These are phyloP conservation scores for Antitrichia curtipendula DNA, from an alignment of 225 moss, liverwort and hornwort species.

Conservation along the genomic window DNA sequence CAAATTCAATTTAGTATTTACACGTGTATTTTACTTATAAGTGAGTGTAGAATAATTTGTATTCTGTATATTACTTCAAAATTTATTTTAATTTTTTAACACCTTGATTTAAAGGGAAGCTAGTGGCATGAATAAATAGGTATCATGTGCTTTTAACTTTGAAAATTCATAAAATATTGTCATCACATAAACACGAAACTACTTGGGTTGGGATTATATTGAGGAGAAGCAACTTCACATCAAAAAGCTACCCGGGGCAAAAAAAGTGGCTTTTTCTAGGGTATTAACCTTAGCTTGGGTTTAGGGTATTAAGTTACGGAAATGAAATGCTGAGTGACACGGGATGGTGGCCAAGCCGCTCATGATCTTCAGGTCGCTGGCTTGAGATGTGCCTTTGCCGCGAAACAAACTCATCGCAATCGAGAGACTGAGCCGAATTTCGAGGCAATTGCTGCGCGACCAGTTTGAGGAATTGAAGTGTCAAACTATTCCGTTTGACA, in stretches of 20 bases:
- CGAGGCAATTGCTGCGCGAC: neutral
- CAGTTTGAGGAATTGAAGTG: neutral
- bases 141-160: neutral
- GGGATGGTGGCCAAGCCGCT: too few species aligned
- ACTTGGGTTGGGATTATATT: neutral
- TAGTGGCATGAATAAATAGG: neutral
- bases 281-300: too few species aligned
- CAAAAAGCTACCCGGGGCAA: neutral
- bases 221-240: neutral
- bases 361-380: neutral
- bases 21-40: too few species aligned
- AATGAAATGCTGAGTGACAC: neutral
- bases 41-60: too few species aligned
- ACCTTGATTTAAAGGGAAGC: rapidly evolving
- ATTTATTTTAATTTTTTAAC: too few species aligned
- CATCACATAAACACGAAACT: neutral
- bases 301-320: too few species aligned
- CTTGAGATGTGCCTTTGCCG: neutral
- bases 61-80: too few species aligned
- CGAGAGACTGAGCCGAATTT: neutral
- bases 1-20: too few species aligned
- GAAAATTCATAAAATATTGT: neutral
- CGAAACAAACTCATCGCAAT: neutral
- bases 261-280: neutral
- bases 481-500: neutral